These are phyloP conservation scores for Penicillium sp. DNA, from an alignment of 2,329 filamentous ascomycete species.

Conservation along the genomic window DNA sequence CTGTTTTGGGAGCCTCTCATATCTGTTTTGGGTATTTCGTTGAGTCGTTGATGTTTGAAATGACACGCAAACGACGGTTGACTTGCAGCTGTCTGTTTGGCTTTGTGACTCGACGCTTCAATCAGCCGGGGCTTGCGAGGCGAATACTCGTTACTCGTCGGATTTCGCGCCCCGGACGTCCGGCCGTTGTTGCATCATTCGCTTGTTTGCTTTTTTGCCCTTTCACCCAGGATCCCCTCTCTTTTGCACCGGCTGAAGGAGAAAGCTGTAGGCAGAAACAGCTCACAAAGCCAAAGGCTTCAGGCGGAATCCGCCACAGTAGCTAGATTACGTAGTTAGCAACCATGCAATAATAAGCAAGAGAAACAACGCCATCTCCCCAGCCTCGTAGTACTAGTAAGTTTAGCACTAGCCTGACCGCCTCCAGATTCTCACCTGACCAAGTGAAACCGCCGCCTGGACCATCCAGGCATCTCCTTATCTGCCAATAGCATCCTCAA, in stretches of 20 bases:
- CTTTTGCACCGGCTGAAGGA: not conserved
- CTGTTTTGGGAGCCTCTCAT: slow-evolving; percentile 5
- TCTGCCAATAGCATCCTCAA: slow-evolving; percentile 24
- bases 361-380: not conserved
- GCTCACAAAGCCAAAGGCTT: not conserved
- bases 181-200: slow-evolving; percentile 17
- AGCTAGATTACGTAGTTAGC: not conserved
- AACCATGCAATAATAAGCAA: not conserved
- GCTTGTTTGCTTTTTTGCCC: slow-evolving; percentile 19
- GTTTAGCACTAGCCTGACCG: slow-evolving; percentile 26
- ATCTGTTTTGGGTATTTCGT: slow-evolving; percentile 14
- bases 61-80: slow-evolving; percentile 9
- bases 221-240: slow-evolving; percentile 12
- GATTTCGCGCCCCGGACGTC: slow-evolving; percentile 18
- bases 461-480: slow-evolving; percentile 19
- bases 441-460: not conserved
- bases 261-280: not conserved
- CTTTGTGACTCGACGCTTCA: not conserved
- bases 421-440: slow-evolving; percentile 29
- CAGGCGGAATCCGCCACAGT: slow-evolving; percentile 2
- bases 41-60: slow-evolving; percentile 1
- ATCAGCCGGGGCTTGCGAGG: not conserved
- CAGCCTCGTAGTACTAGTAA: not conserved
- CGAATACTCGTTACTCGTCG: slow-evolving; percentile 4
- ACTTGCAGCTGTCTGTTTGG: not conserved